Percentiles rank a stretch among this genome's conserved stretches.
Evolutionary conservation across 352 stramenopile genomes (phyloP).

Genomic region (Globisporangium spinosum): DNA sequence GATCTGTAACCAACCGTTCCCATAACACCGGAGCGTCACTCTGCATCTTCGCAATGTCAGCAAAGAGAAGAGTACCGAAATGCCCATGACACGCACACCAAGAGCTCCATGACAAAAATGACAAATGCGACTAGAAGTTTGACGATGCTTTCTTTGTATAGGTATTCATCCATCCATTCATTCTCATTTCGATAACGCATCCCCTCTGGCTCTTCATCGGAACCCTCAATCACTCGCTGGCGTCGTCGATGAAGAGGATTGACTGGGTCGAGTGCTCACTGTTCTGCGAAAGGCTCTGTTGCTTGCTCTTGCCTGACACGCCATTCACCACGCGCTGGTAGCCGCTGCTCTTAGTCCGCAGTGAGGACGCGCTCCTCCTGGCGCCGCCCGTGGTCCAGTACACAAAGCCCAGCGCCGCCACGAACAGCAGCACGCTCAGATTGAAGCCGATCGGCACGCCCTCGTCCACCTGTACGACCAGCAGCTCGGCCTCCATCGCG

Average conservation of each 20-base stretch:
- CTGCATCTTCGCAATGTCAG: conserved; percentile 6
- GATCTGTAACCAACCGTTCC: conserved; percentile 9
- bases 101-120: neutral
- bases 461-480: conserved; percentile 62
- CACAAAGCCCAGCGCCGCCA: conserved; percentile 45
- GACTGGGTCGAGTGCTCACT: conserved; percentile 38
- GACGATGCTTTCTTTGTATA: neutral
- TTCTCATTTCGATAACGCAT: neutral
- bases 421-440: conserved; percentile 58
- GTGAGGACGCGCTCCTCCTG: neutral
- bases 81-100: neutral
- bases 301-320: conserved; percentile 31
- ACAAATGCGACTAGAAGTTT: neutral
- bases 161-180: neutral
- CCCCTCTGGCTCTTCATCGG: neutral
- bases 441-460: conserved; percentile 65
- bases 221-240: conserved; percentile 42
- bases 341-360: conserved; percentile 12
- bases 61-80: neutral
- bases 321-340: conserved; percentile 39
- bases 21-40: conserved; percentile 10
- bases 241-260: conserved; percentile 71
- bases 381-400: conserved; percentile 37
- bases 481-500: conserved; percentile 32
- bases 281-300: conserved; percentile 13